Conservation (phyloP, 495 filamentous ascomycete genomes). For the Rhypophila decipiens region DNA sequence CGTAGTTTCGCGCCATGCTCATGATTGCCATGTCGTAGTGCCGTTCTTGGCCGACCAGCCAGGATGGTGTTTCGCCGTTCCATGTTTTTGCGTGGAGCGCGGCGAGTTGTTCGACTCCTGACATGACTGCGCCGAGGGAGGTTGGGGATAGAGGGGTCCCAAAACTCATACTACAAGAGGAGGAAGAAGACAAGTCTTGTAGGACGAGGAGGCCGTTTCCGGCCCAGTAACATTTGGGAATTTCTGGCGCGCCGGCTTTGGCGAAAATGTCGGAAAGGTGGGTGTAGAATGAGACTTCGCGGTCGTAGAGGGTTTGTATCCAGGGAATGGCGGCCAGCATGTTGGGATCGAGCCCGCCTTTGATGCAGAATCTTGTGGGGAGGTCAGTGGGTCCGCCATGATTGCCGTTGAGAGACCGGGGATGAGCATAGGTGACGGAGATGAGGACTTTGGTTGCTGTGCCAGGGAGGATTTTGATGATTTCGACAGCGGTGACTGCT, state of each 20-base stretch:
- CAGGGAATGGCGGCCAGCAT: background rate
- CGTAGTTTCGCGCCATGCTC: background rate
- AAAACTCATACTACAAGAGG: background rate
- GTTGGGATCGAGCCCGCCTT: background rate
- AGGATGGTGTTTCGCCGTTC: background rate
- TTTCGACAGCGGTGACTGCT: background rate
- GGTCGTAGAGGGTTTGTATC: background rate
- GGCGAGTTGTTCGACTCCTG: background rate
- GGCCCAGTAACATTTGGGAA: background rate
- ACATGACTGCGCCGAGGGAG: background rate
- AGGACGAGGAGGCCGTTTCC: background rate
- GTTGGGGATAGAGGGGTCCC: background rate
- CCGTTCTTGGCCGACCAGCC: background rate
- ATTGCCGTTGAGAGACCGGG: background rate
- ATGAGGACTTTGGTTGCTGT: background rate
- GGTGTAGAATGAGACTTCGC: background rate
- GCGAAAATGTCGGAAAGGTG: background rate
- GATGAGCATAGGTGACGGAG: background rate
- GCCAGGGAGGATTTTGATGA: background rate
- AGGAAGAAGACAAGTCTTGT: background rate
- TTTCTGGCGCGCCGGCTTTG: background rate
- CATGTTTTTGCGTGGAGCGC: background rate
- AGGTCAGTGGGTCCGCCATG: background rate
- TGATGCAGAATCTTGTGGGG: background rate
- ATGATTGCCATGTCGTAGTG: background rate